Evolutionary conservation across 805 yeast genomes (phyloP).

Genomic region (Wickerhamiella spandovensis): DNA sequence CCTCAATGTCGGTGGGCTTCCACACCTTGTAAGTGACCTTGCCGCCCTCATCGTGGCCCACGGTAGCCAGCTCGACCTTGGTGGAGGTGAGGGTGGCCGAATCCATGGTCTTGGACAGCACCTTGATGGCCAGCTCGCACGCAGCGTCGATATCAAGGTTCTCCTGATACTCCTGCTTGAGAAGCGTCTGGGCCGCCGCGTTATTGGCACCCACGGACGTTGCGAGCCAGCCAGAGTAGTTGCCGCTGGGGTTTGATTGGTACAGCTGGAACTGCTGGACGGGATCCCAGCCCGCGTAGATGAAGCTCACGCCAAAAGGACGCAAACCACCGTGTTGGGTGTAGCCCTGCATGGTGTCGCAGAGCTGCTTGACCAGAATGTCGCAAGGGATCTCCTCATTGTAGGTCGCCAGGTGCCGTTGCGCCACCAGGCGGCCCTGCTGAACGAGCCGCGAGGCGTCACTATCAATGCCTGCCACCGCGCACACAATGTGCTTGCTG

Average conservation of each 20-base stretch:
- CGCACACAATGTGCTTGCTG: constrained; percentile 61
- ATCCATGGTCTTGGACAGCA: constrained; percentile 89
- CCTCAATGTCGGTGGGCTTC: constrained; percentile 66
- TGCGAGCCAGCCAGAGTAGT: constrained; percentile 97
- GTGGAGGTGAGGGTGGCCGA: constrained; percentile 72
- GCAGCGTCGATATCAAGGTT: constrained; percentile 58
- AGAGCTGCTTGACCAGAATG: constrained; percentile 69
- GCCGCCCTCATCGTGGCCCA: constrained; percentile 36
- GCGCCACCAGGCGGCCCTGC: constrained; percentile 75
- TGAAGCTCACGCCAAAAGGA: constrained; percentile 94
- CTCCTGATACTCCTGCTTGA: constrained; percentile 89
- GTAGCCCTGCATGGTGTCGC: constrained; percentile 93
- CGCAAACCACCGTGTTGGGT: constrained; percentile 98
- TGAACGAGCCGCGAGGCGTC: constrained; percentile 88
- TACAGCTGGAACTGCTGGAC: constrained; percentile 80
- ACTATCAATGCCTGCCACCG: constrained; percentile 97
- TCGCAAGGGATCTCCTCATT: constrained; percentile 93
- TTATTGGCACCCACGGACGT: constrained; percentile 94
- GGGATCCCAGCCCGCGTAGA: constrained; percentile 92
- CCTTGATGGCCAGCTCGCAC: constrained; percentile 76
- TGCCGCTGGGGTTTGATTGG: constrained; percentile 95
- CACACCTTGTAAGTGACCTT: constrained; percentile 58
- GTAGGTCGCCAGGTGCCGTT: constrained; percentile 70
- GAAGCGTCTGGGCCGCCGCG: constrained; percentile 86
- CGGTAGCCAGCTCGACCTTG: constrained; percentile 84